phyloP scores from a whole-genome alignment of 2,329 filamentous ascomycete species.

The Trichoderma hamatum region DNA sequence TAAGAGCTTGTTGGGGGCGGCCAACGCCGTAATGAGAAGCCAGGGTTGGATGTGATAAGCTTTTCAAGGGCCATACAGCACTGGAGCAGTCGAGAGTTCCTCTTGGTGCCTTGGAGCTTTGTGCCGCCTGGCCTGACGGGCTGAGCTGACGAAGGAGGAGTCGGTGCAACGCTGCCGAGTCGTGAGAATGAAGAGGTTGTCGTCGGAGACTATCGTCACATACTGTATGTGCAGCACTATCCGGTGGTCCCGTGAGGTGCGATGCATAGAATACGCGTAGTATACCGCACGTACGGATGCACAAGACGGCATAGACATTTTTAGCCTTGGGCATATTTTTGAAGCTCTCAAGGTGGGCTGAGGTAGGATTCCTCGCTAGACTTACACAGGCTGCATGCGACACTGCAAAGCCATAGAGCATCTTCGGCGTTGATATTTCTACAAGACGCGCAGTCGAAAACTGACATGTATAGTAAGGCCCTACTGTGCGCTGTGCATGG shows the following conservation, averaged over 20 bases:
- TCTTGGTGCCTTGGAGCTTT: neutral
- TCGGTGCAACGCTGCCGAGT: constrained; percentile 5
- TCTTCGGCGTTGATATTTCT: neutral
- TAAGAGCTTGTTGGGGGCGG: neutral
- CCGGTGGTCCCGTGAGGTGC: constrained; percentile 13
- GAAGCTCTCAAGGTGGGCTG: neutral
- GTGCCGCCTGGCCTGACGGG: neutral
- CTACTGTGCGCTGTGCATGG: neutral
- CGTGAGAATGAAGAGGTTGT: neutral
- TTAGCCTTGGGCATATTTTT: constrained; percentile 2
- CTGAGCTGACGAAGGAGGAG: constrained; percentile 1
- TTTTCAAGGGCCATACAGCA: neutral
- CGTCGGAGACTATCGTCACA: neutral
- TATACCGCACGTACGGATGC: neutral
- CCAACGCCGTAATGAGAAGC: neutral
- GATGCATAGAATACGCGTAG: neutral
- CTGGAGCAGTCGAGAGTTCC: neutral
- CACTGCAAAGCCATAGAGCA: neutral
- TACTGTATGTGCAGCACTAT: constrained; percentile 1
- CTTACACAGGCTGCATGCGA: constrained; percentile 21
- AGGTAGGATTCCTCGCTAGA: constrained; percentile 13
- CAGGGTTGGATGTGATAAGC: neutral
- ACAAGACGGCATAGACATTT: neutral
- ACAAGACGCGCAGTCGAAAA: neutral
- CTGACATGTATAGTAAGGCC: neutral